A percentile compares a stretch with the other conserved stretches of the same genome.
Conservation (phyloP, 495 filamentous ascomycete species). For the Patellaria atrata region DNA sequence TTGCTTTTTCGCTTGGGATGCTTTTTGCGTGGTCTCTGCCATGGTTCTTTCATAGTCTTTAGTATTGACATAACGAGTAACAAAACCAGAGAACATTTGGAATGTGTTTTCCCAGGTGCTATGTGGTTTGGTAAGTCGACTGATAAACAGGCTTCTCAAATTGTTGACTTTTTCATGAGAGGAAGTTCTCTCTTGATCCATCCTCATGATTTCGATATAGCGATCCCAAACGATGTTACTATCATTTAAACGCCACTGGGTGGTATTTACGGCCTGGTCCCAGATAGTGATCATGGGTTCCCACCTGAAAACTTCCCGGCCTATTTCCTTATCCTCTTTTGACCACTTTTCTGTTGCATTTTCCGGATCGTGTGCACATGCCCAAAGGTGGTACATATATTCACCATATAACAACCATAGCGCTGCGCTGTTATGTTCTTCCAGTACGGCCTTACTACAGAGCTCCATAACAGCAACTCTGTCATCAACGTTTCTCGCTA, state of each 20-base stretch:
- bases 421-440: slow-evolving; percentile 70
- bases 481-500: slow-evolving; percentile 47
- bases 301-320: slow-evolving; percentile 65
- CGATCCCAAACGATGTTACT: slow-evolving; percentile 84
- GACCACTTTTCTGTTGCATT: slow-evolving; percentile 41
- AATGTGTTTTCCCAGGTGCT: slow-evolving; percentile 74
- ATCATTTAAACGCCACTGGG: slow-evolving; percentile 67
- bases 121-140: slow-evolving; percentile 67
- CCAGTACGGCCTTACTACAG: slow-evolving; percentile 61
- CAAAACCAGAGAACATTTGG: slow-evolving; percentile 64
- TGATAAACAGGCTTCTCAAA: slow-evolving; percentile 53
- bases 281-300: slow-evolving; percentile 64
- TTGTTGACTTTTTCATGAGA: slow-evolving; percentile 45
- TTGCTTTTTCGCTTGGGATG: slow-evolving; percentile 52
- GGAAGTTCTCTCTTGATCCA: slow-evolving; percentile 46
- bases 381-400: slow-evolving; percentile 66
- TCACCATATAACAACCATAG: slow-evolving; percentile 84
- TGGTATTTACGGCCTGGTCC: slow-evolving; percentile 61
- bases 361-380: slow-evolving; percentile 33
- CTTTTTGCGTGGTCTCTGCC: slow-evolving; percentile 49
- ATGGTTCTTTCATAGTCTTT: slow-evolving; percentile 66
- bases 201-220: slow-evolving; percentile 44
- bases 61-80: slow-evolving; percentile 64
- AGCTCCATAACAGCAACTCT: slow-evolving; percentile 68
- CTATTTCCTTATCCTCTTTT: slow-evolving; percentile 59